Evolutionary conservation across 768 basidiomycete species (phyloP).

Genomic region (Suillus subaureus): DNA sequence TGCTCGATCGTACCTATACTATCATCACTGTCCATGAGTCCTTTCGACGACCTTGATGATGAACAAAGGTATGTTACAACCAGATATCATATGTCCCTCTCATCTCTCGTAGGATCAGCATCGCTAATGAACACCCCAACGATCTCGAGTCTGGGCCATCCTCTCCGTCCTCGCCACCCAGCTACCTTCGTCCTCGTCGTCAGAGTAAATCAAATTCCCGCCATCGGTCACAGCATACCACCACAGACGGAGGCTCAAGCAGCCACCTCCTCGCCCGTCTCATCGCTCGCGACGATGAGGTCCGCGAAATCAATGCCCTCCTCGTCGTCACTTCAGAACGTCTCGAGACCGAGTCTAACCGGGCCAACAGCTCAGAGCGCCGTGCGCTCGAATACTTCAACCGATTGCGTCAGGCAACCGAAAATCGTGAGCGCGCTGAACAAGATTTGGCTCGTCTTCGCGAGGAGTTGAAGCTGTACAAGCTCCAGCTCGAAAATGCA

Average conservation of each 20-base stretch:
- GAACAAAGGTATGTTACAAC: slow-evolving; percentile 26
- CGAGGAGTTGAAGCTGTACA: slow-evolving; percentile 49
- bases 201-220: slow-evolving; percentile 30
- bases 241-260: slow-evolving; percentile 29
- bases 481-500: slow-evolving; percentile 46
- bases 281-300: slow-evolving; percentile 32
- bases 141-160: slow-evolving; percentile 34
- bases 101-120: slow-evolving; percentile 19
- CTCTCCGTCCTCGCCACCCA: slow-evolving; percentile 26
- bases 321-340: slow-evolving; percentile 30
- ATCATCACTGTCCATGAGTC: slow-evolving; percentile 27
- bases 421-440: slow-evolving; percentile 40
- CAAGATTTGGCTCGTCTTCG: slow-evolving; percentile 38
- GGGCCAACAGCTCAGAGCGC: slow-evolving; percentile 46
- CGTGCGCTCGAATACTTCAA: slow-evolving; percentile 49
- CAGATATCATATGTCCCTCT: slow-evolving; percentile 2
- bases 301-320: slow-evolving; percentile 32
- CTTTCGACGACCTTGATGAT: slow-evolving; percentile 28
- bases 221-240: slow-evolving; percentile 26
- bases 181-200: slow-evolving; percentile 21
- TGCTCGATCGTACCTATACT: slow-evolving; percentile 12
- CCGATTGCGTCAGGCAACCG: slow-evolving; percentile 42
- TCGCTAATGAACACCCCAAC: slow-evolving; percentile 30
- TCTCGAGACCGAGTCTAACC: slow-evolving; percentile 44
- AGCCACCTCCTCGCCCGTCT: slow-evolving; percentile 34